Conservation (phyloP, 139 green algal species). For the Closterium sp. region DNA sequence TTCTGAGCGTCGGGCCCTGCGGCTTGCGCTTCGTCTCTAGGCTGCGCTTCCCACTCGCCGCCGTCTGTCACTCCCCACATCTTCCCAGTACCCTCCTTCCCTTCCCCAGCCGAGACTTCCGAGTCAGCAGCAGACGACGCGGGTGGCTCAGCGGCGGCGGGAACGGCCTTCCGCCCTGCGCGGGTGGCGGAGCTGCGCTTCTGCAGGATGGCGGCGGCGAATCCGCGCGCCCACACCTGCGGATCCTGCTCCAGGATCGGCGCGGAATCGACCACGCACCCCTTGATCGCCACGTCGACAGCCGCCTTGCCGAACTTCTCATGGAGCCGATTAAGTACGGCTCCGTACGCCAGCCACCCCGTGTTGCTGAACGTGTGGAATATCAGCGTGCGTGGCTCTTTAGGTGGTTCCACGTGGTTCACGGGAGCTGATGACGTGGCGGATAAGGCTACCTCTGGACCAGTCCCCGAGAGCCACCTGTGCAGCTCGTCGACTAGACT, state of each 20-base stretch:
- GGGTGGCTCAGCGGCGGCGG: not conserved
- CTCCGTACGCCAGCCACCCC: conserved; percentile 49
- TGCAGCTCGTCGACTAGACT: conserved; percentile 35
- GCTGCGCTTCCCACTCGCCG: not conserved
- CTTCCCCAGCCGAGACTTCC: not conserved
- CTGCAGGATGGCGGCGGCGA: conserved; percentile 35
- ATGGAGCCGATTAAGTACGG: conserved; percentile 33
- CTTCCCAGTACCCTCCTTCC: not conserved
- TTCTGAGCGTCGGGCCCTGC: not conserved
- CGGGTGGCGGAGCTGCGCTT: conserved; percentile 23
- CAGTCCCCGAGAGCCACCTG: not conserved
- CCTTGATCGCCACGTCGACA: conserved; percentile 8
- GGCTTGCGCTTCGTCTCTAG: not conserved
- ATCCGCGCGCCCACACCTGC: conserved; percentile 47
- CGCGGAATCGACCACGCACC: conserved; percentile 49
- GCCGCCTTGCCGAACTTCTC: conserved; percentile 10
- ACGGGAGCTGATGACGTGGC: not conserved
- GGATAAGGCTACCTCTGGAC: not conserved
- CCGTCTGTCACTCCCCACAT: not conserved
- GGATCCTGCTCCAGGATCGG: conserved; percentile 30
- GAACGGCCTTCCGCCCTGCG: not conserved
- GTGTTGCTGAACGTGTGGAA: conserved; percentile 56
- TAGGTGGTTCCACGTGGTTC: not conserved
- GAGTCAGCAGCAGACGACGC: not conserved
- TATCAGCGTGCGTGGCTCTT: conserved; percentile 16